Evolutionary conservation across 1,284 basidiomycete genomes (phyloP), one percentile per base, ranked within the genome.

Genomic region (Amylostereum chailletii): DNA sequence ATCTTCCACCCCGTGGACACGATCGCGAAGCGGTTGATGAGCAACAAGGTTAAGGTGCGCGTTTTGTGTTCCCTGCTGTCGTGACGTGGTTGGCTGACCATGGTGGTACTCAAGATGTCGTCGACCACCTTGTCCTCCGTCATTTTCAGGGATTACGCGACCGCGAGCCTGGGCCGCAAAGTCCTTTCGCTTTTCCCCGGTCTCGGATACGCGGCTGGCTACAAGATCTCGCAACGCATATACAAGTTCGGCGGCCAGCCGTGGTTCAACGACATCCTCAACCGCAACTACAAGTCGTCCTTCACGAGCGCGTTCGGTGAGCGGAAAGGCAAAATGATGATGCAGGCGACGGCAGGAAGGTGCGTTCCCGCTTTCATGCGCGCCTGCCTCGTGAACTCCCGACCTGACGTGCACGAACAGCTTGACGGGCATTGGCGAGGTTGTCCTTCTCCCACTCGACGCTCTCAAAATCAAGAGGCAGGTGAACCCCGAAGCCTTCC

Each of bases 181-280:
- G 77, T 95, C 60, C 56, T 97, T 34, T 96, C 93, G 3, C 79
- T 99, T 38, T 99, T 99, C 75, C 95, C 96, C 31, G 95, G 95
- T 56, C 83, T 99, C 3, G 96, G 96, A 1, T 99, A 99, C 65
- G 96, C 95, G 3, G 95, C 93, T 33, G 93, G 94, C 0, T 99
- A 99, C 83, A 99, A 99, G 70, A 73, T 96, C 60, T 71, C 90
- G 1, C 93, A 96, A 70, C 81, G 92, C 46, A 81, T 95, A 60
- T 96, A 96, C 83, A 99, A 98, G 72, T 99, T 98, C 60, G 95
- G 96, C 53, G 96, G 95, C 1, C 95, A 99, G 70, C 95, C 96
- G 27, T 98, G 86, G 79, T 96, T 97, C 69, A 90, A 94, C 68
- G 94, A 98, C 71, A 67, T 94, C 63, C 84, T 99, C 63, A 79